Percentiles rank a stretch among this genome's conserved stretches.
phyloP scores from a whole-genome alignment of 352 stramenopile genomes.

The Globisporangium spiculum region DNA sequence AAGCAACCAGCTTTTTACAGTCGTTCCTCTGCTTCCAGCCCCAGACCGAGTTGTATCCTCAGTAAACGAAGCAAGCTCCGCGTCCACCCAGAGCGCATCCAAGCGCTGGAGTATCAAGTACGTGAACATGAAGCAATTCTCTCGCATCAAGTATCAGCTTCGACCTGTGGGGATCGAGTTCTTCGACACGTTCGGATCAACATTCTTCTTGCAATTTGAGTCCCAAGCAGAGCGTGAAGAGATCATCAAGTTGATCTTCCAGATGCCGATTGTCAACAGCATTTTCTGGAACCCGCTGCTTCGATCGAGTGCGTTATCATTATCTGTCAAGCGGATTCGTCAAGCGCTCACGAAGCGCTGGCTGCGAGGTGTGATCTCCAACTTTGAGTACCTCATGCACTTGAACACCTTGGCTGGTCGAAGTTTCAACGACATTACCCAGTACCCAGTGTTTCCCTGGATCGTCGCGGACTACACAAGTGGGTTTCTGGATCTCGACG shows the following conservation, averaged over 20 bases:
- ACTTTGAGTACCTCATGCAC: conserved; percentile 97
- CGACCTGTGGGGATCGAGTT: conserved; percentile 75
- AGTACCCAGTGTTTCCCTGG: conserved; percentile 98
- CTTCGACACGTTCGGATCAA: conserved; percentile 64
- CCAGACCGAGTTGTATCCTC: background rate
- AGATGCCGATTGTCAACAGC: conserved; percentile 81
- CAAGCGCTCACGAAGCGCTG: conserved; percentile 71
- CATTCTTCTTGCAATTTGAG: conserved; percentile 76
- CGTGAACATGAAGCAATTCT: conserved; percentile 66
- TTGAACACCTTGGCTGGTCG: conserved; percentile 94
- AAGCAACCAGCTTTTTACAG: conserved; percentile 39
- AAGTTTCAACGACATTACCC: conserved; percentile 97
- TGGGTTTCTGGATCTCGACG: conserved; percentile 82
- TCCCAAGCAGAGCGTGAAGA: conserved; percentile 50
- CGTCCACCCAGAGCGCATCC: background rate
- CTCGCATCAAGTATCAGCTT: conserved; percentile 77
- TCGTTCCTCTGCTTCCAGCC: conserved; percentile 28
- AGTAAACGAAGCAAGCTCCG: background rate
- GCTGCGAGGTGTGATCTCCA: conserved; percentile 63
- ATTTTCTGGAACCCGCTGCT: conserved; percentile 78
- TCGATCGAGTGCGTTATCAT: conserved; percentile 50
- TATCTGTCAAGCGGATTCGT: conserved; percentile 69
- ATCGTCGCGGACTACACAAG: conserved; percentile 90
- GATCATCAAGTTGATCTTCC: conserved; percentile 64
- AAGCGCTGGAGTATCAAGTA: conserved; percentile 68